Percentiles rank a stretch among this genome's conserved stretches.
These are phyloP conservation scores for Mucor indicus DNA, from an alignment of 371 early-diverging fungal species.

Conservation along the genomic window DNA sequence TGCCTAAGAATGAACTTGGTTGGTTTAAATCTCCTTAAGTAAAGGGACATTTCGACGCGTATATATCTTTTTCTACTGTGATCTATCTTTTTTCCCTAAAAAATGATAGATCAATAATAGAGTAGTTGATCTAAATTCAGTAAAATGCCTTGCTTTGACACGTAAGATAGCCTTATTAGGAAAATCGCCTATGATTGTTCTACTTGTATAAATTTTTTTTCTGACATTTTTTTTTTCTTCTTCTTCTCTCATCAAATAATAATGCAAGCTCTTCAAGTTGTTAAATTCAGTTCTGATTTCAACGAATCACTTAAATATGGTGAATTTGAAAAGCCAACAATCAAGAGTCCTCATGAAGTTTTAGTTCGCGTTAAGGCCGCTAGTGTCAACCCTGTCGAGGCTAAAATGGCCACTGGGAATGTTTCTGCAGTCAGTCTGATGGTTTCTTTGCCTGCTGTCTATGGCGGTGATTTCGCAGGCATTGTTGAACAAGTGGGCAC, in stretches of 20 bases:
- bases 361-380: constrained; percentile 56
- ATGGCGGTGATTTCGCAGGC: constrained; percentile 53
- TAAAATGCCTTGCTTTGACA: too few relatives aligned
- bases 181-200: not conserved
- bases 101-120: too few relatives aligned
- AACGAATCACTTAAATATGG: constrained; percentile 29
- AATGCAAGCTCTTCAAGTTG: constrained; percentile 40
- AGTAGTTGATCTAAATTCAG: too few relatives aligned
- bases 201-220: too few relatives aligned
- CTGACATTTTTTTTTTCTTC: not conserved
- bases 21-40: too few relatives aligned
- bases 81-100: too few relatives aligned
- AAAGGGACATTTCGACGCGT: too few relatives aligned
- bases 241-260: not conserved
- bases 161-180: too few relatives aligned
- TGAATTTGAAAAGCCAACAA: constrained; percentile 21
- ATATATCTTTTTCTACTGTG: too few relatives aligned
- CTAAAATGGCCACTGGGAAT: constrained; percentile 40
- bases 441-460: constrained; percentile 17
- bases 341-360: constrained; percentile 32
- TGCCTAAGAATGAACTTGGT: too few relatives aligned
- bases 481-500: constrained; percentile 34
- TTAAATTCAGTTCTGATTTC: constrained; percentile 22
- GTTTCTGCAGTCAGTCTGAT: not conserved
- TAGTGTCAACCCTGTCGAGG: constrained; percentile 66